Conservation (phyloP, 164 flowering plant species). For the Euptelea pleiosperma region DNA sequence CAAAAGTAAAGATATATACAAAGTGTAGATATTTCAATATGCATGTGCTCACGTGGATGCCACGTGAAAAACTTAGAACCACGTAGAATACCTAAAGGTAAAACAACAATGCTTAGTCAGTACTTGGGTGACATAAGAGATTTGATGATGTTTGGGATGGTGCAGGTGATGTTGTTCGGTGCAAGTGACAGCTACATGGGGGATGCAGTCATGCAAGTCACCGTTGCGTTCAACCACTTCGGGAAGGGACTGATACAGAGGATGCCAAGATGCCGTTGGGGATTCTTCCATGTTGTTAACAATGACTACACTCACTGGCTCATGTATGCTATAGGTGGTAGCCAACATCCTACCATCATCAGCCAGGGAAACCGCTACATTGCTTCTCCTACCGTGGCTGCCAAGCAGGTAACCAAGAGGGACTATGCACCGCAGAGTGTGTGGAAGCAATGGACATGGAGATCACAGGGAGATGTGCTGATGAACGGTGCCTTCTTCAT, state of each 20-base stretch:
- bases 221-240: constrained; percentile 82
- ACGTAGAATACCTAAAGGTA: too few relatives aligned
- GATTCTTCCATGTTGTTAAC: constrained; percentile 81
- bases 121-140: too few relatives aligned
- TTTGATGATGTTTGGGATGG: background rate
- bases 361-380: constrained; percentile 84
- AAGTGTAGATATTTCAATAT: background rate
- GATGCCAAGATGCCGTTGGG: constrained; percentile 86
- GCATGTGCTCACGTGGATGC: too few relatives aligned
- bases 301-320: constrained; percentile 88
- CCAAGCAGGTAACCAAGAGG: constrained; percentile 86
- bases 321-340: constrained; percentile 93
- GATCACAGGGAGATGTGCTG: constrained; percentile 58
- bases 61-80: too few relatives aligned
- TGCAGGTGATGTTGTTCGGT: constrained; percentile 75
- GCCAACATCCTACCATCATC: constrained; percentile 69
- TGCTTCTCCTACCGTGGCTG: constrained; percentile 41
- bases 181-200: constrained; percentile 35
- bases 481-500: constrained; percentile 71
- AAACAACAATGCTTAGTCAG: too few relatives aligned
- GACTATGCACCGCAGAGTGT: constrained; percentile 33
- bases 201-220: constrained; percentile 64
- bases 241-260: constrained; percentile 78
- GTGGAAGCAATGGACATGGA: constrained; percentile 75
- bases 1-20: too few relatives aligned